Evolutionary conservation across 2,329 filamentous ascomycete species (phyloP), one percentile per base, ranked within the genome.

Genomic region (Talaromyces sp.): DNA sequence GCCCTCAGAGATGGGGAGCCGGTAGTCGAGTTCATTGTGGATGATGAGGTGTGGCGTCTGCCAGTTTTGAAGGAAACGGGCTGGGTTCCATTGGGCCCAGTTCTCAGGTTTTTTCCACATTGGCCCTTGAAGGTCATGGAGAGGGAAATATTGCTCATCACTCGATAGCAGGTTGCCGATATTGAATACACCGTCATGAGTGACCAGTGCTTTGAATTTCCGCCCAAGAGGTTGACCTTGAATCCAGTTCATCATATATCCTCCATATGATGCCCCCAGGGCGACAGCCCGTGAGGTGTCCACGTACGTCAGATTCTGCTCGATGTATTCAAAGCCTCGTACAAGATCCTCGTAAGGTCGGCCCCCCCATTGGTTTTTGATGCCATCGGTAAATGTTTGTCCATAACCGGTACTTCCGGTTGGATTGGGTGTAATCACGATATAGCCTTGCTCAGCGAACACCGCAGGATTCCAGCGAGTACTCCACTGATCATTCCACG

Each of bases 21-120:
- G 84, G 69, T 96, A 97, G 71, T 97, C 93, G 29, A 94, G 80
- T 65, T 94, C 90, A 66, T 86, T 93, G 73, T 97, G 93, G 49
- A 97, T 91, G 55, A 95, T 86, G 56, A 99, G 79, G 73, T 94
- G 87, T 0, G 94, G 94, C 1, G 92, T 97, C 1, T 82, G 77
- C 92, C 92, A 97, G 61, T 93, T 81, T 32, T 80, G 72, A 0
- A 81, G 77, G 62, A 81, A 79, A 3, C 73, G 72, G n/a, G 77
- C 78, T 0, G 84, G 84, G 64, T 86, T 83, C 80, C 82, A 86
- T 44, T 77, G 69, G 22, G 74, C 72, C 81, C 83, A 86, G 8
- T 72, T 72, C 43, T 79, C 74, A 4, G 71, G 75, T 2, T 75
- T 69, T 47, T 78, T 75, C 79, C 80, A 82, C 32, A 80, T 70